Percentiles rank a stretch among this genome's conserved stretches.
Evolutionary conservation across 2,329 filamentous ascomycete genomes (phyloP).

Genomic region (Diaporthe citriasiana): DNA sequence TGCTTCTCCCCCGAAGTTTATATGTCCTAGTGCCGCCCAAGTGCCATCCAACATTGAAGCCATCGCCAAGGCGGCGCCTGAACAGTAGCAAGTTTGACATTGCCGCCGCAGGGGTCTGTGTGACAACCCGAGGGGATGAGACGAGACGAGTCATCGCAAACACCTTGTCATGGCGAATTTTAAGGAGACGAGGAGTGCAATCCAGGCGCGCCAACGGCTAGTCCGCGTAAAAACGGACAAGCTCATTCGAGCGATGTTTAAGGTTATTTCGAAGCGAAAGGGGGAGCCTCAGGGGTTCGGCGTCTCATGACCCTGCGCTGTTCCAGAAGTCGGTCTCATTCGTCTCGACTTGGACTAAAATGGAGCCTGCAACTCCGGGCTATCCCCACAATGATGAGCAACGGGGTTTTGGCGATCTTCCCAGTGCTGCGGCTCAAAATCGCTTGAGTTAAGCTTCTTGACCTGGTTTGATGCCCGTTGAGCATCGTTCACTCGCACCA

Average conservation of each 20-base stretch:
- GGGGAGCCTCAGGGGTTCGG: slow-evolving; percentile 20
- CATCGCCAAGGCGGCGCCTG: slow-evolving; percentile 27
- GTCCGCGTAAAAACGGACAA: slow-evolving; percentile 19
- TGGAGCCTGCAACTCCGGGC: not conserved
- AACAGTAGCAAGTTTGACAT: slow-evolving; percentile 22
- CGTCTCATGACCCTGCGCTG: slow-evolving; percentile 23
- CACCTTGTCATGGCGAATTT: not conserved
- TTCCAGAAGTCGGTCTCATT: slow-evolving; percentile 25
- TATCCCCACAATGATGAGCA: slow-evolving; percentile 10
- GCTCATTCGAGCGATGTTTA: slow-evolving; percentile 29
- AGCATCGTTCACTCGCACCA: not conserved
- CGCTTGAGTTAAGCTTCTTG: slow-evolving; percentile 17
- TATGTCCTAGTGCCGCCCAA: not conserved
- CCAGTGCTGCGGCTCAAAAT: slow-evolving; percentile 14
- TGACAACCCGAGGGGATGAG: slow-evolving; percentile 24
- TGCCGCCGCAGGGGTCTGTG: slow-evolving; percentile 32
- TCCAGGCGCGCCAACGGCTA: slow-evolving; percentile 21
- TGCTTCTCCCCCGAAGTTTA: not conserved
- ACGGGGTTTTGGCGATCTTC: slow-evolving; percentile 23
- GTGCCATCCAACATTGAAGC: slow-evolving; percentile 22
- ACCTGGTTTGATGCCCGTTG: slow-evolving; percentile 19
- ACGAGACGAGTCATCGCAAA: slow-evolving; percentile 18
- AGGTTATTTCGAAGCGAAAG: slow-evolving; percentile 28
- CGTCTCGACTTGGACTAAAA: slow-evolving; percentile 17
- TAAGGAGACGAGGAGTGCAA: slow-evolving; percentile 8